Conservation (phyloP, 2,329 filamentous ascomycete genomes). For the Metarhizium anisopliae region DNA sequence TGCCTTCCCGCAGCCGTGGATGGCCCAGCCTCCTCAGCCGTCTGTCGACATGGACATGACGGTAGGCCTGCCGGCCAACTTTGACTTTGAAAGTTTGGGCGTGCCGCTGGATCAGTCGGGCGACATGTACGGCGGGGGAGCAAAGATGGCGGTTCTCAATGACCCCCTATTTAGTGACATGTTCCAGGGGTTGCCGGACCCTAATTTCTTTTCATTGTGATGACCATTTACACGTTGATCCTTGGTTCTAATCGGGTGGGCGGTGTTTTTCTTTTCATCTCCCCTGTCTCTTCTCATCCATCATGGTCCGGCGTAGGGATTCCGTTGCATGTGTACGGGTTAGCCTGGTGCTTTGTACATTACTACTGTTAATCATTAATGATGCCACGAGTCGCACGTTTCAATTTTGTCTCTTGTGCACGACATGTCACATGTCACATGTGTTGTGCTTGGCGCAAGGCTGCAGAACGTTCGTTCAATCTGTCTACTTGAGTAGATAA, state of each 20-base stretch:
- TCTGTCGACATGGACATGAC: constrained; percentile 11
- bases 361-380: neutral
- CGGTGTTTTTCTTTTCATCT: no score
- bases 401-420: neutral
- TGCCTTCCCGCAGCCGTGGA: constrained; percentile 7
- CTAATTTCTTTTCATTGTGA: constrained; percentile 26
- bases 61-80: constrained; percentile 14
- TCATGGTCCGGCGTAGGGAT: no score
- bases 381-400: neutral
- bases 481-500: constrained; percentile 1
- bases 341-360: neutral
- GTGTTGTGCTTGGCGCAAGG: neutral
- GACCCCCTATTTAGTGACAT: constrained; percentile 31
- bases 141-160: constrained; percentile 24
- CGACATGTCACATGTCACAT: neutral
- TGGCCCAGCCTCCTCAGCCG: constrained; percentile 1
- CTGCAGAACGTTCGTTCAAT: constrained; percentile 1
- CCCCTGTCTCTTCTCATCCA: no score
- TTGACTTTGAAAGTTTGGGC: constrained; percentile 22
- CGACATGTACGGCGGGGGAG: constrained; percentile 21
- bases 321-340: no score
- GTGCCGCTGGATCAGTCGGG: constrained; percentile 16
- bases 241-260: neutral
- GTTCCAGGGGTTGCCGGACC: constrained; percentile 25
- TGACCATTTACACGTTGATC: neutral